Evolutionary conservation across 2,329 filamentous ascomycete genomes (phyloP).

Genomic region (Microdochium trichocladiopsis): DNA sequence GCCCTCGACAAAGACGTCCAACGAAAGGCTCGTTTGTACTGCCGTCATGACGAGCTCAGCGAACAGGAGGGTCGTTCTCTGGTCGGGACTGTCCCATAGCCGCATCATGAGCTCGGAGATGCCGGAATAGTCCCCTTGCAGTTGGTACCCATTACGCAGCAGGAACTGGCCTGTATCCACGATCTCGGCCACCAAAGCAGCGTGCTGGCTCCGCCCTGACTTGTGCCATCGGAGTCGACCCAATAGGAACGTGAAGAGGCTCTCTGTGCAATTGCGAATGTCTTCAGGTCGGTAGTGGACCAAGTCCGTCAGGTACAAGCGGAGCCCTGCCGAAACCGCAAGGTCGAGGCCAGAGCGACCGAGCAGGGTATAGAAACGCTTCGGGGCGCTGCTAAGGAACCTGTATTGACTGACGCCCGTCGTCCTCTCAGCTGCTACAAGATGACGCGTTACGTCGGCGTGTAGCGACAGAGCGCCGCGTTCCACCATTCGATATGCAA

Average conservation of each 20-base stretch:
- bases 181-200: background rate
- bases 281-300: background rate
- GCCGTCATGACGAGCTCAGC: background rate
- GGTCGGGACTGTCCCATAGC: background rate
- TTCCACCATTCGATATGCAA: background rate
- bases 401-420: background rate
- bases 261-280: background rate
- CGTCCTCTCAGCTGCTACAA: background rate
- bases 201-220: background rate
- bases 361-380: background rate
- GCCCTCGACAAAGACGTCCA: background rate
- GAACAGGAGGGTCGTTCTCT: background rate
- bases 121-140: background rate
- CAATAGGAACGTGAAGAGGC: background rate
- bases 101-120: background rate
- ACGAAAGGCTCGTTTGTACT: background rate
- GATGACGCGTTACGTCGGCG: too few relatives aligned
- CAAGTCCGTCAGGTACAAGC: background rate
- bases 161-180: background rate
- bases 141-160: background rate
- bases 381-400: background rate
- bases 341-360: background rate
- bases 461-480: background rate
- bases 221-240: background rate
- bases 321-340: background rate